Evolutionary conservation across 2,329 filamentous ascomycete species (phyloP).

Genomic region (Pseudocercospora vitis): DNA sequence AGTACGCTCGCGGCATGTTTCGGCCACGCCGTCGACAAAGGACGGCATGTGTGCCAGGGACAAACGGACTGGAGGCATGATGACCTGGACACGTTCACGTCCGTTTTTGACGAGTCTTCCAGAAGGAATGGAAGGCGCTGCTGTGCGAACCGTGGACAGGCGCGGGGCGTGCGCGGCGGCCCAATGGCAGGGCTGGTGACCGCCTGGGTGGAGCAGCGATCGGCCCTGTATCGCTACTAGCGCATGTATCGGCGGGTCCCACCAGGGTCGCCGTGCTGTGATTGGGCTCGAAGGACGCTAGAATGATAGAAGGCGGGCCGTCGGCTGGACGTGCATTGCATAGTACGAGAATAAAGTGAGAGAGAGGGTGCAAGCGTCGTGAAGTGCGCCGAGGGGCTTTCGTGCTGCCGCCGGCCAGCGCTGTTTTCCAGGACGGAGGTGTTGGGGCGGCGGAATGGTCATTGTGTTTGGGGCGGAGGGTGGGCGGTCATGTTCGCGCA

Average conservation of each 20-base stretch:
- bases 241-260: neutral
- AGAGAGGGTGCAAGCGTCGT: no score
- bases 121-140: slow-evolving; percentile 19
- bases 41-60: neutral
- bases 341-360: no score
- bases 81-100: no score
- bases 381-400: no score
- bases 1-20: slow-evolving; percentile 1
- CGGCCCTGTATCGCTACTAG: no score
- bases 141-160: slow-evolving; percentile 6
- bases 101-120: no score
- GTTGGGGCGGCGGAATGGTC: no score
- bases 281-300: slow-evolving; percentile 2
- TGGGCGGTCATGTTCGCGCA: no score
- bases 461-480: no score
- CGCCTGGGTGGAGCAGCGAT: neutral
- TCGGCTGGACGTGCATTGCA: no score
- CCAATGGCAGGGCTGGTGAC: neutral
- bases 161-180: slow-evolving; percentile 2
- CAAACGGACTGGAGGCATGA: neutral
- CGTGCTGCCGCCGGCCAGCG: no score
- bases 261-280: neutral
- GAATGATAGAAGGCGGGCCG: slow-evolving; percentile 9
- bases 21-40: slow-evolving; percentile 5
- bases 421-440: no score